phyloP scores from a whole-genome alignment of 352 stramenopile species.

The Pythium periplocum region DNA sequence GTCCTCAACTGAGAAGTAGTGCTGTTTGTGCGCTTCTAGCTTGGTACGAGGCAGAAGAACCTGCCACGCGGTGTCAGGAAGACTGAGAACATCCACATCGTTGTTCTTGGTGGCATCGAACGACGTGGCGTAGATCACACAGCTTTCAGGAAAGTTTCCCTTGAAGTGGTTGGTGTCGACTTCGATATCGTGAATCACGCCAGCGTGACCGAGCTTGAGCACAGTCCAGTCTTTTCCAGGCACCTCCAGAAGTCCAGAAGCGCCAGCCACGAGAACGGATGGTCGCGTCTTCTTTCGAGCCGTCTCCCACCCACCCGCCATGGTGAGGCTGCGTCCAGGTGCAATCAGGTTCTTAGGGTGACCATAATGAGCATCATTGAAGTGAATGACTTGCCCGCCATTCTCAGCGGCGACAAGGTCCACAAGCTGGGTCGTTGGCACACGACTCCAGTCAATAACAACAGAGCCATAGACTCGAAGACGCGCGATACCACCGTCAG shows the following conservation, averaged over 20 bases:
- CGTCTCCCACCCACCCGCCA: conserved; percentile 94
- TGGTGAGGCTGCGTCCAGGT: conserved; percentile 81
- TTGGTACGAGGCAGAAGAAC: conserved; percentile 83
- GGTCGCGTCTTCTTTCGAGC: conserved; percentile 86
- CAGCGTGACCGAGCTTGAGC: conserved; percentile 83
- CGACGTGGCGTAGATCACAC: conserved; percentile 66
- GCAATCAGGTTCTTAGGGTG: conserved; percentile 91
- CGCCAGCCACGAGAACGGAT: conserved; percentile 49
- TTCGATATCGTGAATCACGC: conserved; percentile 61
- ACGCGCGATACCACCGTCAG: conserved; percentile 90
- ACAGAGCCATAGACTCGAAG: conserved; percentile 81
- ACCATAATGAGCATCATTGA: conserved; percentile 94
- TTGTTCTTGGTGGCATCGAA: conserved; percentile 23
- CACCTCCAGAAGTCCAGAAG: conserved; percentile 47
- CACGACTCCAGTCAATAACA: conserved; percentile 50
- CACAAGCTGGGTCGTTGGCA: conserved; percentile 43
- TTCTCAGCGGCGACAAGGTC: conserved; percentile 85
- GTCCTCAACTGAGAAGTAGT: conserved; percentile 70
- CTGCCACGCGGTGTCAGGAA: conserved; percentile 72
- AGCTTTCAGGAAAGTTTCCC: conserved; percentile 94
- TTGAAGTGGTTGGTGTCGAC: conserved; percentile 95
- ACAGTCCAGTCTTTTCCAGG: conserved; percentile 90
- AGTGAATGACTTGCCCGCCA: conserved; percentile 83
- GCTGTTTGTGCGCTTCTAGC: conserved; percentile 81
- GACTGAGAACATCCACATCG: conserved; percentile 29